phyloP scores from a whole-genome alignment of 2,329 filamentous ascomycete species.

The Sporothrix brunneoviolacea region DNA sequence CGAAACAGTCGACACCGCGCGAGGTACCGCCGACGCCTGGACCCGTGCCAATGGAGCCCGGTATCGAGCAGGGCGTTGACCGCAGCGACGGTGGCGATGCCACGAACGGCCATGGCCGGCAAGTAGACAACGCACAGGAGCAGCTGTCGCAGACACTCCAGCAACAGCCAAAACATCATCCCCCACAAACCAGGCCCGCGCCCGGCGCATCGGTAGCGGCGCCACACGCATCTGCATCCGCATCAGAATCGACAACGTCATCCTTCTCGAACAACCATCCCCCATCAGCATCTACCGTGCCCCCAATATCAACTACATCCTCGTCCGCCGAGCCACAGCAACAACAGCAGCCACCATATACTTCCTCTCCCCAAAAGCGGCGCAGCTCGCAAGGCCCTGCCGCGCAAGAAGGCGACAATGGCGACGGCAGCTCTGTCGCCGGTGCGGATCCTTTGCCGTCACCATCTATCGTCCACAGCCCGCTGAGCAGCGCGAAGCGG shows the following conservation, averaged over 20 bases:
- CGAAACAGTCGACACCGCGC: constrained; percentile 14
- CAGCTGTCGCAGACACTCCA: no score
- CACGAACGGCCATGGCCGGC: neutral
- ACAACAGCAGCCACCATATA: constrained; percentile 12
- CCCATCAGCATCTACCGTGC: neutral
- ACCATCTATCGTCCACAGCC: constrained; percentile 15
- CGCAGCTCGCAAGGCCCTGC: constrained; percentile 36
- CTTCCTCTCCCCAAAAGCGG: constrained; percentile 30
- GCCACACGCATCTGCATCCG: neutral
- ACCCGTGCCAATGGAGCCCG: constrained; percentile 23
- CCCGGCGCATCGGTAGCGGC: constrained; percentile 1
- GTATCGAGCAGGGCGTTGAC: constrained; percentile 21
- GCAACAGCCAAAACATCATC: neutral
- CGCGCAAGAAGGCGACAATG: constrained; percentile 17
- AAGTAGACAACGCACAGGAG: neutral
- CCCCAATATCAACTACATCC: neutral
- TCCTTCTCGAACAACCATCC: constrained; percentile 3
- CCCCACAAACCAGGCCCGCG: neutral
- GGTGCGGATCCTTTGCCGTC: constrained; percentile 18
- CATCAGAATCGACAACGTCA: neutral
- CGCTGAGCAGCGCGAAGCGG: constrained; percentile 41
- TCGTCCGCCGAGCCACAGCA: neutral
- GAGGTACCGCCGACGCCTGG: constrained; percentile 25
- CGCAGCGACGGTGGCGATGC: constrained; percentile 3
- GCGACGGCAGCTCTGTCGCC: constrained; percentile 10